Evolutionary conservation across 2,329 filamentous ascomycete species (phyloP), one percentile per base, ranked within the genome.

Genomic region (Talaromyces rugulosus): DNA sequence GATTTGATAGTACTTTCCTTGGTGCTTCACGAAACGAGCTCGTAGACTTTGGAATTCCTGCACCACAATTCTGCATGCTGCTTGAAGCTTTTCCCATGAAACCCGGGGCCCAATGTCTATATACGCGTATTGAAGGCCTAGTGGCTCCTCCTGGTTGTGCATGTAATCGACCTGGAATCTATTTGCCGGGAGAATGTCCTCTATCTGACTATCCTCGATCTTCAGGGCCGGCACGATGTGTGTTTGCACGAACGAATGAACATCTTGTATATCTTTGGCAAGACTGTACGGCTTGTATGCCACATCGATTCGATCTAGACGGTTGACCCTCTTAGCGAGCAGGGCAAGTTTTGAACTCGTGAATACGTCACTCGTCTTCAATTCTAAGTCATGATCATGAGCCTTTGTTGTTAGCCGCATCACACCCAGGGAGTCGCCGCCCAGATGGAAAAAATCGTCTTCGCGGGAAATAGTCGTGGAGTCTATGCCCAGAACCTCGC

Each of bases 401-500:
- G 56, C 40, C 28, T 58, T 58, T 18, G 67, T 62, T 12, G 64
- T 66, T 9, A 69, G 60, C 42, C 64, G 61, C 64, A 69, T 68
- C 11, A 65, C 67, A 23, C 58, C 63, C 11, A 70, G 56, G 4
- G 69, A 70, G 54, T 70, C 67, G 18, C 68, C 69, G 16, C 68
- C 68, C 3, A 66, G 56, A 3, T 55, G 56, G 61, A 70, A 70
- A 61, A 70, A 70, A 55, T 63, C 66, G 56, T 70, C 63, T n/a
- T 71, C 65, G 7, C 65, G 30, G 12, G 65, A 56, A 57, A 70
- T 66, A 6, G 62, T 53, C 1, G 64, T 64, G 3, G 59, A 16
- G 3, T 61, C 50, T 9, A 70, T 33, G 4, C 64, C 60, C 4
- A 71, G 64, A 12, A 68, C 56, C 3, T 65, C 62, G 18, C 65